Evolutionary conservation across 129 eudicot genomes (phyloP), one percentile per base, ranked within the genome.

Genomic region (Saussurea involucrata): DNA sequence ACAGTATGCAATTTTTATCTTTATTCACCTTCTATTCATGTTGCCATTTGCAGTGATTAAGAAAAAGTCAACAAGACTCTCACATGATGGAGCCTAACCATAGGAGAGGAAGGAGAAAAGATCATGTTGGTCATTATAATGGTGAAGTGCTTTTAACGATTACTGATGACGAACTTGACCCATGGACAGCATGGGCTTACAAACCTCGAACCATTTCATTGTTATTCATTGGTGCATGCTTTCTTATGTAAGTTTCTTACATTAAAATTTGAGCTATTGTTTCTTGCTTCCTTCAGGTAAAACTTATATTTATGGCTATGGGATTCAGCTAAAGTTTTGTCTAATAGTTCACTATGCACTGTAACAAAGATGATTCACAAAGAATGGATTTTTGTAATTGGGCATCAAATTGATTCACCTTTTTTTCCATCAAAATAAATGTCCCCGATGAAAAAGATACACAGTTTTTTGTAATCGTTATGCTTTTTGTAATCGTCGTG

Each of bases 181-280:
- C 99, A 12, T 95, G 99, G 99, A 95, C 99, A n/a, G 96, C 97
- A 28, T 95, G 96, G 97, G 97, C 97, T 6, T 92, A 95, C 82
- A 95, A 83, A 74, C 99, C 99, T 78, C 97, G 87, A 44, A 95
- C 99, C 24, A 87, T 95, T 71, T 81, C 99, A 18, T 80, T 92
- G 77, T 84, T 95, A 79, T 84, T 95, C 76, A 80, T 90, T 76
- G 99, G 99, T 74, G 97, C 99, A 83, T 90, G 97, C 67, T 81
- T 95, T 76, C 92, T 95, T 49, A 89, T 95, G 99, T 95, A 82
- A 95, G 97, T 88, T 63, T 75, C 69, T 57, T 68, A 27, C 27
- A 9, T 60, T 60, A 21, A 60, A 21, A 18, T 60, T 60, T 60
- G 4, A 60, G 28, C 21, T 60, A 18, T 60, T 8, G 65, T 3